Evolutionary conservation across 2,329 filamentous ascomycete species (phyloP).

Genomic region (Trichoderma harzianum): DNA sequence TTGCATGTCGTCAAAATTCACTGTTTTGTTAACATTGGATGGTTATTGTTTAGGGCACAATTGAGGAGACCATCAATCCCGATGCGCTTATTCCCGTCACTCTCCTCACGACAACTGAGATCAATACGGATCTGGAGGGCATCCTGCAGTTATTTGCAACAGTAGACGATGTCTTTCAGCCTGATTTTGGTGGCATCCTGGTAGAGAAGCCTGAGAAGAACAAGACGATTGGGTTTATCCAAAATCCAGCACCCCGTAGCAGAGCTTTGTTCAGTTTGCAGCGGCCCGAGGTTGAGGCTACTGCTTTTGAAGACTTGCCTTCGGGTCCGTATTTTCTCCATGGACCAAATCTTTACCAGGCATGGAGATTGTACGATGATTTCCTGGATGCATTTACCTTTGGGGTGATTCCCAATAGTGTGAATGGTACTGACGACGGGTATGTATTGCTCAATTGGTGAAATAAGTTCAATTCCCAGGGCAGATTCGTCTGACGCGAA

Average conservation of each 20-base stretch:
- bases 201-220: slow-evolving; percentile 36
- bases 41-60: slow-evolving; percentile 32
- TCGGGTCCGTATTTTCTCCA: slow-evolving; percentile 42
- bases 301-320: slow-evolving; percentile 30
- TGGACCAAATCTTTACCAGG: slow-evolving; percentile 40
- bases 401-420: slow-evolving; percentile 37
- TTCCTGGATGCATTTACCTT: slow-evolving; percentile 34
- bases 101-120: slow-evolving; percentile 37
- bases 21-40: not conserved
- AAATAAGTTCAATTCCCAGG: too few species aligned
- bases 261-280: slow-evolving; percentile 25
- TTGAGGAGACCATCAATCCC: slow-evolving; percentile 41
- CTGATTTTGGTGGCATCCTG: slow-evolving; percentile 38
- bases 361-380: slow-evolving; percentile 42
- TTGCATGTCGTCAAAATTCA: not conserved
- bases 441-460: slow-evolving; percentile 16
- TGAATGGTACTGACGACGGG: slow-evolving; percentile 25
- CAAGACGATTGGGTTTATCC: not conserved
- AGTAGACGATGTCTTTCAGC: slow-evolving; percentile 39
- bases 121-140: slow-evolving; percentile 36
- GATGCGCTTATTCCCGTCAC: slow-evolving; percentile 41
- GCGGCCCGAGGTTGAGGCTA: slow-evolving; percentile 15
- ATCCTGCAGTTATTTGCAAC: slow-evolving; percentile 32
- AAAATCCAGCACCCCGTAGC: slow-evolving; percentile 1
- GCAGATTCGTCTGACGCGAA: not conserved